A percentile compares a stretch with the other conserved stretches of the same genome.
phyloP scores from a whole-genome alignment of 768 basidiomycete genomes.

The Megacollybia marginata region DNA sequence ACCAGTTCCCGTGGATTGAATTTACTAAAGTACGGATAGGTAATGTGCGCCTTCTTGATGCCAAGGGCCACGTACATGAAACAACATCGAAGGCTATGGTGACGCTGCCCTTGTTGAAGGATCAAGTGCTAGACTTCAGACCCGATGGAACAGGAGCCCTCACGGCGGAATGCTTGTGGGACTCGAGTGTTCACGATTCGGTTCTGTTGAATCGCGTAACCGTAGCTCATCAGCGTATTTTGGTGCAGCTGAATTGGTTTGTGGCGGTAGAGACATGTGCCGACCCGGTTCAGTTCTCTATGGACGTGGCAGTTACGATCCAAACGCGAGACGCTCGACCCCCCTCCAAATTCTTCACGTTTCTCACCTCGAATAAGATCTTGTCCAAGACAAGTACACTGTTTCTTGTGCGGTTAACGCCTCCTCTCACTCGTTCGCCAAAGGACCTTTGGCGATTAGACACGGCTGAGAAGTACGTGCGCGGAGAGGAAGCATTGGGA shows the following conservation, averaged over 20 bases:
- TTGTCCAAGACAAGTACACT: constrained; percentile 76
- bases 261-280: constrained; percentile 78
- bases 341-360: constrained; percentile 67
- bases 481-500: constrained; percentile 80
- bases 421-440: constrained; percentile 78
- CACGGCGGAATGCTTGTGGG: constrained; percentile 76
- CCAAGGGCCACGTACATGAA: constrained; percentile 75
- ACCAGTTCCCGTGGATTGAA: constrained; percentile 81
- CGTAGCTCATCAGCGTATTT: constrained; percentile 63
- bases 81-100: constrained; percentile 65
- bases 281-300: constrained; percentile 82
- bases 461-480: constrained; percentile 91
- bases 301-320: constrained; percentile 83
- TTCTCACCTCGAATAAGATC: constrained; percentile 74
- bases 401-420: constrained; percentile 74
- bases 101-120: constrained; percentile 67
- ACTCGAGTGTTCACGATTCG: constrained; percentile 88
- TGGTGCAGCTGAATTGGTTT: constrained; percentile 71
- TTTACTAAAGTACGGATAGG: constrained; percentile 72
- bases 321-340: constrained; percentile 79
- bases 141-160: constrained; percentile 78
- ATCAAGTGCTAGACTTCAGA: constrained; percentile 67
- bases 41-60: constrained; percentile 78
- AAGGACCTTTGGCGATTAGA: constrained; percentile 93
- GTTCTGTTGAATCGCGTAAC: constrained; percentile 82